phyloP scores from a whole-genome alignment of 176 grass and related monocot species.

The Phragmites australis region DNA sequence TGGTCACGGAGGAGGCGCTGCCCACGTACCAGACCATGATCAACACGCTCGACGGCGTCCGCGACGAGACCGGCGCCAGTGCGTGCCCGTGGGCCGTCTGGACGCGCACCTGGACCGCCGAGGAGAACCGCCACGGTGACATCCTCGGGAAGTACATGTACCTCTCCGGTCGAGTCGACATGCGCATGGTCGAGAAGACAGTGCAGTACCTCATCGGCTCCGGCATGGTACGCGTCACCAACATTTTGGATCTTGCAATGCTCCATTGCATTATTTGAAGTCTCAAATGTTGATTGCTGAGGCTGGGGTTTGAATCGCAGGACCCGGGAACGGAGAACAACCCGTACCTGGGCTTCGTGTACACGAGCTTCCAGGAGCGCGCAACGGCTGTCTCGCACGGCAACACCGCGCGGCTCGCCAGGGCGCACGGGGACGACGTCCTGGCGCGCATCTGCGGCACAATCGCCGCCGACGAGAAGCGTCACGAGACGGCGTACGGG shows the following conservation, averaged over 20 bases:
- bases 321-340: slow-evolving; percentile 90
- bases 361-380: slow-evolving; percentile 98
- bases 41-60: slow-evolving; percentile 88
- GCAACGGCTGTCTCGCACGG: slow-evolving; percentile 89
- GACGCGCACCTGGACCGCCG: slow-evolving; percentile 86
- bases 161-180: slow-evolving; percentile 90
- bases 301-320: not conserved
- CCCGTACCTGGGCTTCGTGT: slow-evolving; percentile 89
- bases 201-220: slow-evolving; percentile 94
- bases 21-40: slow-evolving; percentile 99
- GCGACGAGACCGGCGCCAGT: slow-evolving; percentile 95
- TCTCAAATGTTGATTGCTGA: not conserved
- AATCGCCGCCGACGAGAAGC: slow-evolving; percentile 97
- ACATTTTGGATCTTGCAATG: not conserved
- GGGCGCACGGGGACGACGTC: slow-evolving; percentile 58
- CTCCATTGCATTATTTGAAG: not conserved
- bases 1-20: slow-evolving; percentile 95
- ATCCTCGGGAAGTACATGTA: slow-evolving; percentile 82
- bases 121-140: slow-evolving; percentile 96
- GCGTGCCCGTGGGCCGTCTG: slow-evolving; percentile 80
- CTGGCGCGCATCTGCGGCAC: slow-evolving; percentile 79
- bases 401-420: slow-evolving; percentile 80
- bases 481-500: slow-evolving; percentile 79
- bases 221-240: slow-evolving; percentile 61
- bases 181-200: slow-evolving; percentile 85